These are phyloP conservation scores for Rhodotorula toruloides DNA, from an alignment of 768 basidiomycete genomes.

Conservation along the genomic window DNA sequence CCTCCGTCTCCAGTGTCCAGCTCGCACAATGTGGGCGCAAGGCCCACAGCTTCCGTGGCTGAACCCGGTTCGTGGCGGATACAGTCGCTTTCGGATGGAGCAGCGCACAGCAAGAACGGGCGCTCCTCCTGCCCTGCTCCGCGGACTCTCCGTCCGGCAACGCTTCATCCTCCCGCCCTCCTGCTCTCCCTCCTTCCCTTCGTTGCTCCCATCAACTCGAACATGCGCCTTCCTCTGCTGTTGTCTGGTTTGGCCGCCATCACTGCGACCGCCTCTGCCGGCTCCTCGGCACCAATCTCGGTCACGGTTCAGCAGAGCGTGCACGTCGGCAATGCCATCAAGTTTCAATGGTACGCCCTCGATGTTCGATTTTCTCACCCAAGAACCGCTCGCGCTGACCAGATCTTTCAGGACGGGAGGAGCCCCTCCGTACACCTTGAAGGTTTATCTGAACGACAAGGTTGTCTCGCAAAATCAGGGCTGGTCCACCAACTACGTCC, in stretches of 20 bases:
- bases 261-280: not conserved
- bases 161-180: not conserved
- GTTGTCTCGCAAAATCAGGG: constrained; percentile 10
- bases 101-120: too few species aligned
- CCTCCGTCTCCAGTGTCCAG: too few species aligned
- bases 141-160: too few species aligned
- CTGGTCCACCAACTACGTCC: constrained; percentile 4
- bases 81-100: too few species aligned
- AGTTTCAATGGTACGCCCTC: constrained; percentile 12
- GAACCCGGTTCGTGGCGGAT: too few species aligned
- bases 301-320: constrained; percentile 4
- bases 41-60: too few species aligned
- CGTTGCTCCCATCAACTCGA: not conserved
- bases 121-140: too few species aligned
- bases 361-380: not conserved
- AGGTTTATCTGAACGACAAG: constrained; percentile 9
- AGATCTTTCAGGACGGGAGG: constrained; percentile 8
- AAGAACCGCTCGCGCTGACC: too few species aligned
- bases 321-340: constrained; percentile 10
- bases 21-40: too few species aligned
- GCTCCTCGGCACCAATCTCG: not conserved
- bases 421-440: not conserved
- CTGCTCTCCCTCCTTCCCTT: not conserved
- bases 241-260: too few species aligned
- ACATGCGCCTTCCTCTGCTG: not conserved